phyloP scores from a whole-genome alignment of 148 eudicot genomes.

The Spergularia bocconei region DNA sequence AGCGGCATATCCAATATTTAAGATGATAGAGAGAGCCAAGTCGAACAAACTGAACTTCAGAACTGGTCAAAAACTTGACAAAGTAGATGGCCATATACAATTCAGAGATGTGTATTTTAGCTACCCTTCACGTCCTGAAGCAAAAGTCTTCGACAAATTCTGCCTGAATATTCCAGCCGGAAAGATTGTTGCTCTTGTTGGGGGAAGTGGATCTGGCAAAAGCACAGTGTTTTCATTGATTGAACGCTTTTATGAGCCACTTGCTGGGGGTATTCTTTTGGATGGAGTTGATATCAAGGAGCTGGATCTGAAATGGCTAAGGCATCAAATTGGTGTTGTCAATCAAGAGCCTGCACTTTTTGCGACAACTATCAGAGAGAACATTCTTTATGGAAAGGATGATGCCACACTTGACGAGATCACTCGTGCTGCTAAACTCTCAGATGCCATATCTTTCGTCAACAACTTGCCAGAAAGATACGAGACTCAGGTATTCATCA shows the following conservation, averaged over 20 bases:
- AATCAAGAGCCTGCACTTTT: slow-evolving; percentile 98
- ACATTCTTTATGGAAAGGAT: slow-evolving; percentile 88
- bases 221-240: slow-evolving; percentile 93
- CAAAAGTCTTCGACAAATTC: slow-evolving; percentile 62
- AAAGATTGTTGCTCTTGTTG: slow-evolving; percentile 91
- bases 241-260: slow-evolving; percentile 93
- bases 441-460: slow-evolving; percentile 85
- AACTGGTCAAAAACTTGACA: slow-evolving; percentile 44
- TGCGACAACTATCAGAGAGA: slow-evolving; percentile 88
- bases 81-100: slow-evolving; percentile 77
- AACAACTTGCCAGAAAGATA: slow-evolving; percentile 91
- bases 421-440: slow-evolving; percentile 84
- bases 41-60: slow-evolving; percentile 42
- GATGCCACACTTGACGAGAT: slow-evolving; percentile 91
- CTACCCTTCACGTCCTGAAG: slow-evolving; percentile 95
- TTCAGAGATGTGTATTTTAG: slow-evolving; percentile 77
- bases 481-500: slow-evolving; percentile 76
- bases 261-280: slow-evolving; percentile 62
- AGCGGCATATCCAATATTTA: slow-evolving; percentile 84
- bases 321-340: slow-evolving; percentile 85
- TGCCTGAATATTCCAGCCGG: slow-evolving; percentile 80
- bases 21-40: slow-evolving; percentile 73
- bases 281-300: slow-evolving; percentile 70
- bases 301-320: slow-evolving; percentile 81
- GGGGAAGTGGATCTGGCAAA: slow-evolving; percentile 97